Conservation (phyloP, 768 basidiomycete species). For the Lactarius quietus region DNA sequence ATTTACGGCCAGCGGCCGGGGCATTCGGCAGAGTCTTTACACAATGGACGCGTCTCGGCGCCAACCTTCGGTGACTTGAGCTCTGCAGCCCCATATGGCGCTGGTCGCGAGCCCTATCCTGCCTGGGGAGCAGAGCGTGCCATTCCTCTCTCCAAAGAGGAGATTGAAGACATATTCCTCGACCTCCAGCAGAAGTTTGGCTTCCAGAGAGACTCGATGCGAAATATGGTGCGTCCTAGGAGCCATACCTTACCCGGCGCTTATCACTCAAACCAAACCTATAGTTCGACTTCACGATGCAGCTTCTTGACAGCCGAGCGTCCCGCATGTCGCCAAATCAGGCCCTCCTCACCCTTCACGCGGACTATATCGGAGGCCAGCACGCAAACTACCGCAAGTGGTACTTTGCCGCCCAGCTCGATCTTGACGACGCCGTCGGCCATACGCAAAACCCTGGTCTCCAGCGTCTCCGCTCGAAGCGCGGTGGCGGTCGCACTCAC, state of each 20-base stretch:
- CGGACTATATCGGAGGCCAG: conserved; percentile 98
- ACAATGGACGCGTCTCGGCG: conserved; percentile 65
- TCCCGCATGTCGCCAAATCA: conserved; percentile 97
- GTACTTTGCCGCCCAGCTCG: conserved; percentile 99
- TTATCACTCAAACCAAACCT: conserved; percentile 4
- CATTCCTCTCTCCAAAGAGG: conserved; percentile 98
- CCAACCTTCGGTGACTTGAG: conserved; percentile 68
- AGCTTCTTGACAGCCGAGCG: conserved; percentile 91
- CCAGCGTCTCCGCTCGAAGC: conserved; percentile 67
- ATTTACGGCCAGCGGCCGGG: conserved; percentile 65
- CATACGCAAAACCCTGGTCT: conserved; percentile 89
- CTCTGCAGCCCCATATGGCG: conserved; percentile 40
- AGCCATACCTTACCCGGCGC: background rate
- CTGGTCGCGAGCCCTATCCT: conserved; percentile 80
- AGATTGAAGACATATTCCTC: conserved; percentile 97
- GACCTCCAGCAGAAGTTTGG: conserved; percentile 99
- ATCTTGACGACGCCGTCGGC: conserved; percentile 96
- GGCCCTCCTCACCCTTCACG: conserved; percentile 91
- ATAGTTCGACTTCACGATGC: conserved; percentile 97
- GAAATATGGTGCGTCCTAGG: conserved; percentile 71
- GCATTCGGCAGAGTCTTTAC: conserved; percentile 75
- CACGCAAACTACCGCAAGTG: conserved; percentile 99
- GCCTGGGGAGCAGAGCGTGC: conserved; percentile 91
- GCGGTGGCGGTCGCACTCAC: conserved; percentile 51
- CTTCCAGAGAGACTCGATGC: conserved; percentile 92